A percentile compares a stretch with the other conserved stretches of the same genome.
phyloP scores from a whole-genome alignment of 2,329 filamentous ascomycete species.

The Alternaria brassicicola region DNA sequence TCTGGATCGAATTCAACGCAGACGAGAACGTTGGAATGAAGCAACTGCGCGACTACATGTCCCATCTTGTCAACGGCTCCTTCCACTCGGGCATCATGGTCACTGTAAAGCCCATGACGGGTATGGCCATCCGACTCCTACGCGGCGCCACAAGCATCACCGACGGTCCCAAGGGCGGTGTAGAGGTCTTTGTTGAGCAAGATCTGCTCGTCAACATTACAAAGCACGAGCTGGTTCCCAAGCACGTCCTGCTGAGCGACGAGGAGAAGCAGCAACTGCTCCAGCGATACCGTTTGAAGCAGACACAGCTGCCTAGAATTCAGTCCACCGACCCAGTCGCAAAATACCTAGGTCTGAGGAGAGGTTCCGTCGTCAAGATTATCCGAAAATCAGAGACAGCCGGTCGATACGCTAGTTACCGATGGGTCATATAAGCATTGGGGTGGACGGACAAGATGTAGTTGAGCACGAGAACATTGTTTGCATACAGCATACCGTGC shows the following conservation, averaged over 20 bases:
- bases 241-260: slow-evolving; percentile 85
- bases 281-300: slow-evolving; percentile 91
- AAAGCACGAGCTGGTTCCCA: slow-evolving; percentile 93
- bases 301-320: slow-evolving; percentile 94
- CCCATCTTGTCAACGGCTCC: slow-evolving; percentile 77
- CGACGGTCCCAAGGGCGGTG: slow-evolving; percentile 73
- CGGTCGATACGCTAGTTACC: slow-evolving; percentile 94
- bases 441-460: neutral
- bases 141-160: slow-evolving; percentile 37
- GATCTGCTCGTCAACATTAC: slow-evolving; percentile 98
- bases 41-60: slow-evolving; percentile 88
- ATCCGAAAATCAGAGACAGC: slow-evolving; percentile 95
- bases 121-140: slow-evolving; percentile 65
- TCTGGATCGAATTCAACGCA: slow-evolving; percentile 91
- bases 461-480: neutral
- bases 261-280: slow-evolving; percentile 89
- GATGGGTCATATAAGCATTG: slow-evolving; percentile 61
- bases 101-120: slow-evolving; percentile 79
- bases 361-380: slow-evolving; percentile 97
- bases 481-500: neutral
- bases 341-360: slow-evolving; percentile 84
- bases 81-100: slow-evolving; percentile 92
- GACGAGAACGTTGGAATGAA: slow-evolving; percentile 85
- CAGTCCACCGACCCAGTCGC: slow-evolving; percentile 91
- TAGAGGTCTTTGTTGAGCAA: slow-evolving; percentile 95